These are phyloP conservation scores for Hericium coralloides DNA, from an alignment of 768 basidiomycete genomes.

Conservation along the genomic window DNA sequence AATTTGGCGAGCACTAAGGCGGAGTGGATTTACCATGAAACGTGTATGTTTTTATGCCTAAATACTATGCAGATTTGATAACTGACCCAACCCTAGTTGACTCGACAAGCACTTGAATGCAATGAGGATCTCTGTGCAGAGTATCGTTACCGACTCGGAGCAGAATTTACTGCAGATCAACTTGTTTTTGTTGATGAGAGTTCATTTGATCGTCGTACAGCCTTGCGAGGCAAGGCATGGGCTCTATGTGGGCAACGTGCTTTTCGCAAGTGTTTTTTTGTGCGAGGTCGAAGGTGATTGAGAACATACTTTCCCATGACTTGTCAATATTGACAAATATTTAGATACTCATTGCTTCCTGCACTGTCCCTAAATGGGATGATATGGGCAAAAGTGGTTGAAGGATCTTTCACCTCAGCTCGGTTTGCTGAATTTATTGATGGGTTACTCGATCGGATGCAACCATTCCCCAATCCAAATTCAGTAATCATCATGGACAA, in stretches of 20 bases:
- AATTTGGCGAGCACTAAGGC: no score
- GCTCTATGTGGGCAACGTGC: slow-evolving; percentile 15
- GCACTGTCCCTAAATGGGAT: slow-evolving; percentile 19
- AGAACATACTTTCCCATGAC: background rate
- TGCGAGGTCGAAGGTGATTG: slow-evolving; percentile 14
- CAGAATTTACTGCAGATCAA: slow-evolving; percentile 3
- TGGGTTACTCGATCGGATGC: background rate
- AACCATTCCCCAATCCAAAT: background rate
- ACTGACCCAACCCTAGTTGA: no score
- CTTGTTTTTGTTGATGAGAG: slow-evolving; percentile 22
- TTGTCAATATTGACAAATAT: background rate
- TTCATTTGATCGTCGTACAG: slow-evolving; percentile 14
- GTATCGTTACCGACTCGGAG: no score
- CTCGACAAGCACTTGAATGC: no score
- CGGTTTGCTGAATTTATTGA: background rate
- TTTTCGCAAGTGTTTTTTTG: slow-evolving; percentile 12
- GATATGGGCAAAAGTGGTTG: slow-evolving; percentile 12
- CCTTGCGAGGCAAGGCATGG: slow-evolving; percentile 17
- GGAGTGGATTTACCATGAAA: no score
- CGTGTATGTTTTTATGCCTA: no score
- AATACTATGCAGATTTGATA: no score
- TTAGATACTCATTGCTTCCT: slow-evolving; percentile 21
- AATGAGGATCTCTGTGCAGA: no score
- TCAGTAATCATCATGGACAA: slow-evolving; percentile 2
- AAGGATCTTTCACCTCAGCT: slow-evolving; percentile 13